A percentile compares a stretch with the other conserved stretches of the same genome.
These are phyloP conservation scores for Barbatosphaeria neglecta DNA, from an alignment of 495 filamentous ascomycete genomes.

Conservation along the genomic window DNA sequence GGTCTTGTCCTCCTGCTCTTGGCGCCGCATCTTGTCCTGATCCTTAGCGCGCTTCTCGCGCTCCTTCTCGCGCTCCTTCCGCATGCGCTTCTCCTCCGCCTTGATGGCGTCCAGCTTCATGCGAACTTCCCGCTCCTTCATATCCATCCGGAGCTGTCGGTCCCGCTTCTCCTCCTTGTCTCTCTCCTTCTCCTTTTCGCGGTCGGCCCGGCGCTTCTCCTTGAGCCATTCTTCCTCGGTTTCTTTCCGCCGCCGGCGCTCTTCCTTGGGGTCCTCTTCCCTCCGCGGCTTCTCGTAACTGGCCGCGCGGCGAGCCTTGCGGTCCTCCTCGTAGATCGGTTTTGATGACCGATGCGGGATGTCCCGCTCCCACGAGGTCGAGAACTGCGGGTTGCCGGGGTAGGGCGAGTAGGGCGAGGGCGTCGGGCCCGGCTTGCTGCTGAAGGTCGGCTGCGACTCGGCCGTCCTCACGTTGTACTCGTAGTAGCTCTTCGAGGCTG, in stretches of 20 bases:
- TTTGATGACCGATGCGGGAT: slow-evolving; percentile 12
- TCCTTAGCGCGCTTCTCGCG: slow-evolving; percentile 11
- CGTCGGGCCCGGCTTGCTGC: slow-evolving; percentile 8
- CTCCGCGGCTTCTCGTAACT: slow-evolving; percentile 34
- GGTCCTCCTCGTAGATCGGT: slow-evolving; percentile 19
- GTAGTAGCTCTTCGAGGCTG: slow-evolving; percentile 12
- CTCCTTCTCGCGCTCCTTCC: slow-evolving; percentile 15
- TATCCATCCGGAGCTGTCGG: slow-evolving; percentile 4
- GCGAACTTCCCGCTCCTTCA: slow-evolving; percentile 1
- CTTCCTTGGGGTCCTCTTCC: slow-evolving; percentile 22
- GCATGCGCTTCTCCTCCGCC: slow-evolving; percentile 16
- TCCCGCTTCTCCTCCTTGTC: slow-evolving; percentile 15
- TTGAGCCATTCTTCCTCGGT: slow-evolving; percentile 22
- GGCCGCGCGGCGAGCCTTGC: slow-evolving; percentile 24
- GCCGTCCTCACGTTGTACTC: slow-evolving; percentile 19
- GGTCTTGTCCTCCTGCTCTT: slow-evolving; percentile 27
- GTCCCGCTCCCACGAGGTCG: slow-evolving; percentile 9
- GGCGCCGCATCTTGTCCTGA: slow-evolving; percentile 1
- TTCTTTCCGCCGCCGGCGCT: slow-evolving; percentile 21
- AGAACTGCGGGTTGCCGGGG: slow-evolving; percentile 9
- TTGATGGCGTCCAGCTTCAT: slow-evolving; percentile 5
- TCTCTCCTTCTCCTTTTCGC: slow-evolving; percentile 15
- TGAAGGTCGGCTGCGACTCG: slow-evolving; percentile 16
- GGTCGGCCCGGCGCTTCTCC: no score
- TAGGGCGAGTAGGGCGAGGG: slow-evolving; percentile 23